These are phyloP conservation scores for Stephania yunnanensis DNA, from an alignment of 164 flowering plant genomes.

Conservation along the genomic window DNA sequence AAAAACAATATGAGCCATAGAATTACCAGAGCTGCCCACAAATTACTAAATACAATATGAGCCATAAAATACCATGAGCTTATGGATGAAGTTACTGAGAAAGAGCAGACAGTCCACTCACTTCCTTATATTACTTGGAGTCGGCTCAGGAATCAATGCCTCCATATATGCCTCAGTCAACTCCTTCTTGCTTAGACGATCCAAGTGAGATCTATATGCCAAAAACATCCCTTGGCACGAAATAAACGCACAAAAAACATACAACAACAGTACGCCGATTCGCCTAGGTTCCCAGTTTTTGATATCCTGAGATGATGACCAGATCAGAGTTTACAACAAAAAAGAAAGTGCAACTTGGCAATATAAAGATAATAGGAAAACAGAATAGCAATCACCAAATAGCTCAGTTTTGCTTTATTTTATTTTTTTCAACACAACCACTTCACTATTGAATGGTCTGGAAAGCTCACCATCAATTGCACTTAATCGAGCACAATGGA, in stretches of 20 bases:
- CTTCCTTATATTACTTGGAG: slow-evolving; percentile 69
- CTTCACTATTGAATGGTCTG: no score
- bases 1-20: not conserved
- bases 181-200: slow-evolving; percentile 44
- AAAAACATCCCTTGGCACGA: slow-evolving; percentile 58
- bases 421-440: no score
- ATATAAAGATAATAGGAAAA: no score
- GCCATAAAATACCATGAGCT: not conserved
- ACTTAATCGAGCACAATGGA: no score
- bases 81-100: not conserved
- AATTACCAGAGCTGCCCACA: no score
- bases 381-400: no score
- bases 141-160: slow-evolving; percentile 92
- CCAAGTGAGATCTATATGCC: slow-evolving; percentile 42
- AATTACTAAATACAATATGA: not conserved
- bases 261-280: slow-evolving; percentile 53
- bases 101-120: slow-evolving; percentile 23
- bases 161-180: slow-evolving; percentile 92
- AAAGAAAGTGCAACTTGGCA: not conserved
- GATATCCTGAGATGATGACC: slow-evolving; percentile 49
- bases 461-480: no score
- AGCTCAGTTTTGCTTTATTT: no score
- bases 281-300: slow-evolving; percentile 76
- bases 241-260: slow-evolving; percentile 38
- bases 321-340: not conserved